Percentiles rank a stretch among this genome's conserved stretches.
Evolutionary conservation across 2,329 filamentous ascomycete species (phyloP).

Genomic region (Colletotrichum zoysiae): DNA sequence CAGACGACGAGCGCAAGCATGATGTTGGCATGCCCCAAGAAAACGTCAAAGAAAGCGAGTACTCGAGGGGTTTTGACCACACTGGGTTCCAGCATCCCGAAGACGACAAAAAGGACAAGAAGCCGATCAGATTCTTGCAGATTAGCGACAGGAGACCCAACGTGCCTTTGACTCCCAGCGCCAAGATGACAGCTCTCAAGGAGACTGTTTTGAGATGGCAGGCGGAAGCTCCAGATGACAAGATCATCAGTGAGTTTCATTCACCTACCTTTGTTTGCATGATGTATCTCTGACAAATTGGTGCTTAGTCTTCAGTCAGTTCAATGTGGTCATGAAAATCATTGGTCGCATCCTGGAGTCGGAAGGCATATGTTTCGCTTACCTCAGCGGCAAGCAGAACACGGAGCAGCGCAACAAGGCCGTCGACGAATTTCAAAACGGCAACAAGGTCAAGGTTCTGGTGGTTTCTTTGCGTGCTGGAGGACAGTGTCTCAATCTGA

Average conservation of each 20-base stretch:
- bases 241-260: slow-evolving; percentile 53
- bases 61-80: slow-evolving; percentile 1
- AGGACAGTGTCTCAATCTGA: slow-evolving; percentile 56
- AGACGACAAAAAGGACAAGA: slow-evolving; percentile 8
- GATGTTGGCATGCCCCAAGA: not conserved
- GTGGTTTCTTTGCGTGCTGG: slow-evolving; percentile 52
- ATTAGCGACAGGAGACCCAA: not conserved
- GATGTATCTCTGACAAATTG: not conserved
- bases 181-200: slow-evolving; percentile 51
- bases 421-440: slow-evolving; percentile 45
- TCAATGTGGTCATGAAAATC: slow-evolving; percentile 49
- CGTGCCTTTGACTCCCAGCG: slow-evolving; percentile 44
- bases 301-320: slow-evolving; percentile 52
- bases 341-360: slow-evolving; percentile 53
- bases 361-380: slow-evolving; percentile 51
- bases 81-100: not conserved
- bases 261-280: not conserved
- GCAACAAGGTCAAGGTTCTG: slow-evolving; percentile 42
- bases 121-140: slow-evolving; percentile 11
- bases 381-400: slow-evolving; percentile 51
- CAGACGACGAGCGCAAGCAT: not conserved
- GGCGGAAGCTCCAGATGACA: slow-evolving; percentile 50
- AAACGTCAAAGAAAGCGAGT: not conserved
- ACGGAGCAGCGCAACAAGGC: slow-evolving; percentile 40
- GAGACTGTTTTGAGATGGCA: slow-evolving; percentile 52